phyloP scores from a whole-genome alignment of 2,329 filamentous ascomycete species.

The Nemania serpens region DNA sequence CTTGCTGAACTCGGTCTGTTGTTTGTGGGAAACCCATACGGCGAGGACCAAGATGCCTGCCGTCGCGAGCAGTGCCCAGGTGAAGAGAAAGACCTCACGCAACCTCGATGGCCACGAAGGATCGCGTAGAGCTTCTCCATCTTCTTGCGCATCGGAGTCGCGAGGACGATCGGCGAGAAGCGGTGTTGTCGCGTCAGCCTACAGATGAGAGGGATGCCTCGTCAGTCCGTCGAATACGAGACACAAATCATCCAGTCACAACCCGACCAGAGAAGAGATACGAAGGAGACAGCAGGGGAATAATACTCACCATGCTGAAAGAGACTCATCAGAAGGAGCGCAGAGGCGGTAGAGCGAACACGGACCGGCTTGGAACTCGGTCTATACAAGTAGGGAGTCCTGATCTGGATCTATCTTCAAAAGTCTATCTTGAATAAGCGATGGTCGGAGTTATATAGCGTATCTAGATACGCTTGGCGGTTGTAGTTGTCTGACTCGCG shows the following conservation, averaged over 20 bases:
- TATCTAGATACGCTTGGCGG: too few relatives aligned
- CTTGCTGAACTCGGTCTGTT: conserved; percentile 48
- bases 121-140: conserved; percentile 42
- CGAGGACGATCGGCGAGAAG: conserved; percentile 39
- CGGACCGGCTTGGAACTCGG: not conserved
- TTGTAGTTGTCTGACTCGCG: not conserved
- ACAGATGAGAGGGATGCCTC: not conserved
- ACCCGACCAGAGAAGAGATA: too few relatives aligned
- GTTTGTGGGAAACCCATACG: conserved; percentile 75
- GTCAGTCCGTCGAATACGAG: conserved; percentile 5
- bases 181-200: conserved; percentile 40
- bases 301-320: conserved; percentile 15
- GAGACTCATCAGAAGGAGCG: not conserved
- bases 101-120: conserved; percentile 49
- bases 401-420: conserved; percentile 3
- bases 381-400: not conserved
- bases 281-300: not conserved
- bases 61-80: conserved; percentile 83
- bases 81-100: conserved; percentile 75
- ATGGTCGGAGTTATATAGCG: too few relatives aligned
- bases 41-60: conserved; percentile 78
- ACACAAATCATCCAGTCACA: not conserved
- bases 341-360: not conserved
- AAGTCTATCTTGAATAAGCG: not conserved
- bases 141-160: conserved; percentile 40